Evolutionary conservation across 805 yeast genomes (phyloP).

Genomic region (Cyberlindnera japonica): DNA sequence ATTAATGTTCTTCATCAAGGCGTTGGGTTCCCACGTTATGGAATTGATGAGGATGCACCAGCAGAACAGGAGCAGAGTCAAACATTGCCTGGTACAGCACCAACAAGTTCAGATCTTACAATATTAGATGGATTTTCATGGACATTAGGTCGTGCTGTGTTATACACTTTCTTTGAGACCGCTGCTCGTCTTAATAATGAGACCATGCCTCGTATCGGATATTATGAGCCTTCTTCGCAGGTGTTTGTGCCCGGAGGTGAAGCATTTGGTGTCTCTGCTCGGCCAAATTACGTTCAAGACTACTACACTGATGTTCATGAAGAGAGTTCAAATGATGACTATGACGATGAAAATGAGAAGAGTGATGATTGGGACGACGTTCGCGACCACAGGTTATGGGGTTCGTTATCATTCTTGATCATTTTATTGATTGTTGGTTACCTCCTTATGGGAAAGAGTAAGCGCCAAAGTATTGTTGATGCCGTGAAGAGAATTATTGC

Average conservation of each 20-base stretch:
- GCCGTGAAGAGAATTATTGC: conserved; percentile 12
- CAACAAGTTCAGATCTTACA: conserved; percentile 33
- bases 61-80: background rate
- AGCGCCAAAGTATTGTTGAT: conserved; percentile 20
- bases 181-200: conserved; percentile 13
- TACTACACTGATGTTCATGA: no score
- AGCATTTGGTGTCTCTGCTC: conserved; percentile 31
- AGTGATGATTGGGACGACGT: conserved; percentile 37
- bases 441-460: conserved; percentile 34
- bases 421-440: conserved; percentile 30
- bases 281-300: conserved; percentile 41
- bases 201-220: conserved; percentile 36
- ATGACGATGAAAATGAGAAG: conserved; percentile 29
- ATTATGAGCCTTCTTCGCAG: conserved; percentile 44
- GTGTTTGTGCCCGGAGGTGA: conserved; percentile 55
- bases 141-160: conserved; percentile 58
- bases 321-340: no score
- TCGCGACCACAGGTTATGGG: conserved; percentile 33
- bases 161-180: conserved; percentile 57
- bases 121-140: conserved; percentile 48
- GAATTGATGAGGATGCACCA: conserved; percentile 36
- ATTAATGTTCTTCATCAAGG: conserved; percentile 56
- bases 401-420: conserved; percentile 33
- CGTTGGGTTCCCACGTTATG: conserved; percentile 53
- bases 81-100: conserved; percentile 7